Evolutionary conservation across 257 asterid species (phyloP).

Genomic region (Jasminum sambac): DNA sequence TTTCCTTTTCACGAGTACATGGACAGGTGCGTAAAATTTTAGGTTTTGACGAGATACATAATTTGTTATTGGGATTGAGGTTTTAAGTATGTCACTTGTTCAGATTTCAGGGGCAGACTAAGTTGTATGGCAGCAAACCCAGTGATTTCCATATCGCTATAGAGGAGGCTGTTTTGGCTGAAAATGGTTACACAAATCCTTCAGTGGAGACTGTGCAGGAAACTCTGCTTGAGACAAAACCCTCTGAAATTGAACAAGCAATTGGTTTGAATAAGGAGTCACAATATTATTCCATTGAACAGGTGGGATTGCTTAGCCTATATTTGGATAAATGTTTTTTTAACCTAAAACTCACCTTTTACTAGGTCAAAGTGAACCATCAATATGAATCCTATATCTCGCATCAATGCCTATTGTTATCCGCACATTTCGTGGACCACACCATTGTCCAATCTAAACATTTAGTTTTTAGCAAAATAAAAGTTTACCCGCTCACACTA

Average conservation of each 20-base stretch:
- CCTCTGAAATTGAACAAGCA: constrained; percentile 62
- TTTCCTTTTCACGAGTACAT: constrained; percentile 81
- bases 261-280: constrained; percentile 75
- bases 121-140: constrained; percentile 87
- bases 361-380: too few relatives aligned
- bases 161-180: constrained; percentile 82
- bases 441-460: too few relatives aligned
- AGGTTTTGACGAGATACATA: constrained; percentile 18
- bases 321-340: too few relatives aligned
- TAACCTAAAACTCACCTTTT: too few relatives aligned
- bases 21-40: constrained; percentile 61
- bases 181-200: constrained; percentile 45
- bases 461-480: too few relatives aligned
- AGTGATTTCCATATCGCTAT: constrained; percentile 70
- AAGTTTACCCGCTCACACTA: not conserved
- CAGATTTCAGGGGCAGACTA: constrained; percentile 95
- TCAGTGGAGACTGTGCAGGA: constrained; percentile 41
- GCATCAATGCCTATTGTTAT: too few relatives aligned
- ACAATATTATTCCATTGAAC: constrained; percentile 46
- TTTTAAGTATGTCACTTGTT: constrained; percentile 25
- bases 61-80: constrained; percentile 1
- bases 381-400: too few relatives aligned
- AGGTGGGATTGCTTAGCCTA: constrained; percentile 50
- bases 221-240: constrained; percentile 34
- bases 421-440: too few relatives aligned